A percentile compares a stretch with the other conserved stretches of the same genome.
Evolutionary conservation across 2,329 filamentous ascomycete species (phyloP).

Genomic region (Aspergillus intermedius): DNA sequence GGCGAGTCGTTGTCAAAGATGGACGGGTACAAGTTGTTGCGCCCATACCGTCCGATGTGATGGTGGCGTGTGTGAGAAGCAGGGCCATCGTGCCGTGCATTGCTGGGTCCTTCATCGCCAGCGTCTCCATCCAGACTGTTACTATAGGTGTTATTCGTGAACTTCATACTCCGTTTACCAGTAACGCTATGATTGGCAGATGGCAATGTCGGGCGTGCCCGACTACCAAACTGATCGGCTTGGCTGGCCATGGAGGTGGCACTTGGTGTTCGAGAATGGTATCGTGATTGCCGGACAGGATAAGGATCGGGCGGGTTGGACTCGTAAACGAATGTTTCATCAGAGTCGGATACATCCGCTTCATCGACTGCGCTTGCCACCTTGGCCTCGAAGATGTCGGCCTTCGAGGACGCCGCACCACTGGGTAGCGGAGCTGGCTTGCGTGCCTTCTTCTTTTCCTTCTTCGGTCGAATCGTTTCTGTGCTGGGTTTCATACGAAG

Average conservation of each 20-base stretch:
- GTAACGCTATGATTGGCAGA: slow-evolving; percentile 58
- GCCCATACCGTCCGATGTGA: slow-evolving; percentile 72
- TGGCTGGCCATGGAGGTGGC: slow-evolving; percentile 65
- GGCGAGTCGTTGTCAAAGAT: slow-evolving; percentile 72
- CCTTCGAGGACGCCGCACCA: slow-evolving; percentile 74
- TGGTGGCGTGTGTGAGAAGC: slow-evolving; percentile 63
- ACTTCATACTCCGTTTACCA: slow-evolving; percentile 93
- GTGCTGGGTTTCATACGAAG: slow-evolving; percentile 80
- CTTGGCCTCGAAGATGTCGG: slow-evolving; percentile 96
- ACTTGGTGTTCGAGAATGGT: slow-evolving; percentile 91
- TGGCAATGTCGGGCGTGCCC: slow-evolving; percentile 61
- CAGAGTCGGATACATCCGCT: slow-evolving; percentile 91
- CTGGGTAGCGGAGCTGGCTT: slow-evolving; percentile 57
- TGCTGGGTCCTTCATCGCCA: slow-evolving; percentile 57
- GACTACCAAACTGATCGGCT: slow-evolving; percentile 40
- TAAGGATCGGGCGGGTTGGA: slow-evolving; percentile 71
- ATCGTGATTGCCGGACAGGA: slow-evolving; percentile 58
- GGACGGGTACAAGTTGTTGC: slow-evolving; percentile 61
- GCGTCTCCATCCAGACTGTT: slow-evolving; percentile 59
- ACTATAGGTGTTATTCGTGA: slow-evolving; percentile 71
- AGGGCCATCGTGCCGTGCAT: slow-evolving; percentile 53
- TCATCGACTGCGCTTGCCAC: slow-evolving; percentile 95
- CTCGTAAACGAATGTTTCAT: slow-evolving; percentile 98
- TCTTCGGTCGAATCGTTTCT: slow-evolving; percentile 93
- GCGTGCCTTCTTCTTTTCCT: slow-evolving; percentile 78